These are phyloP conservation scores for Racocetra persica DNA, from an alignment of 371 early-diverging fungal species.

Conservation along the genomic window DNA sequence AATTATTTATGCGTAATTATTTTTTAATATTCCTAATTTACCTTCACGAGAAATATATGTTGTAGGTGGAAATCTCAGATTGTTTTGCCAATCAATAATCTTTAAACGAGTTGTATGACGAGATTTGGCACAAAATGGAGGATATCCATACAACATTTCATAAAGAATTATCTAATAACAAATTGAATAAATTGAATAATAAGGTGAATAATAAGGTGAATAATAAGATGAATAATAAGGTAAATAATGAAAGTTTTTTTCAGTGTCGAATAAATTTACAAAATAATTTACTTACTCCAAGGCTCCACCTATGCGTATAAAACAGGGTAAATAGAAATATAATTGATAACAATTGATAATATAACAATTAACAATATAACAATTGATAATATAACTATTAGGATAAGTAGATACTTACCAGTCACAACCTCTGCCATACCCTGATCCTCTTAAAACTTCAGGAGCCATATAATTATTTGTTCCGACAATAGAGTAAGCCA, in stretches of 20 bases:
- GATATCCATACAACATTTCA: slow-evolving; percentile 73
- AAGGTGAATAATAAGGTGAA: not conserved
- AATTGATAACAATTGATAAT: slow-evolving; percentile 82
- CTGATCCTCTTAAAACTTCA: slow-evolving; percentile 68
- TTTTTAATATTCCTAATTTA: not conserved
- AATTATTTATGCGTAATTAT: not conserved
- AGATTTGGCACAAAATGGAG: slow-evolving; percentile 76
- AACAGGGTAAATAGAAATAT: slow-evolving; percentile 47
- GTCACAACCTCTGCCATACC: slow-evolving; percentile 73
- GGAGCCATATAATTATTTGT: slow-evolving; percentile 88
- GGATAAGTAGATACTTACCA: slow-evolving; percentile 52
- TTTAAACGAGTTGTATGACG: slow-evolving; percentile 64
- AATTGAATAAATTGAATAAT: not conserved
- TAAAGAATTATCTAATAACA: slow-evolving; percentile 65
- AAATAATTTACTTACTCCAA: slow-evolving; percentile 65
- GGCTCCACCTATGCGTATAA: slow-evolving; percentile 51
- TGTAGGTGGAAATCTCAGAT: slow-evolving; percentile 58
- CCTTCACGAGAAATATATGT: slow-evolving; percentile 56
- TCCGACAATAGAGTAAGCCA: slow-evolving; percentile 82
- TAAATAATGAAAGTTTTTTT: not conserved
- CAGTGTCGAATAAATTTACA: too few species aligned
- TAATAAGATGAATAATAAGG: not conserved
- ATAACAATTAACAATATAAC: slow-evolving; percentile 31
- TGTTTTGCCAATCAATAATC: slow-evolving; percentile 65
- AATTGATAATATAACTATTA: too few species aligned